Conservation (phyloP, 2,329 filamentous ascomycete species). For the Calonectria fujianensis region DNA sequence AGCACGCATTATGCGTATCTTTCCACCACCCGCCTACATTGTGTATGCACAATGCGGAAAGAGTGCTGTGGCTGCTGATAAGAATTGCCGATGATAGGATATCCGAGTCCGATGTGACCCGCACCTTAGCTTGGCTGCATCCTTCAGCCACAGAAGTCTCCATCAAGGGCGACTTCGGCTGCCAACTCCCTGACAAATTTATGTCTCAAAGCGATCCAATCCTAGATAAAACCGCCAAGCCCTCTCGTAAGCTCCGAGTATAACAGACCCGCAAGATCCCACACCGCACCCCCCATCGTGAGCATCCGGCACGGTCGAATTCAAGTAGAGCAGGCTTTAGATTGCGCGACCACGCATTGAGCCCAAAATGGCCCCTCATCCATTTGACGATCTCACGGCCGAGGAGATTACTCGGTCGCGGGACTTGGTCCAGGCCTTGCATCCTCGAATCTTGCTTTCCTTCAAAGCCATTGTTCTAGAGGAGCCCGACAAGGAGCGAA, state of each 20-base stretch:
- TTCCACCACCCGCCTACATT: background rate
- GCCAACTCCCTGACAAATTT: background rate
- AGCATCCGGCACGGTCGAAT: background rate
- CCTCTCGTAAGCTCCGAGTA: background rate
- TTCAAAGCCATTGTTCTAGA: slow-evolving; percentile 40
- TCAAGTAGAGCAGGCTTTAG: background rate
- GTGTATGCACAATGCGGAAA: slow-evolving; percentile 3
- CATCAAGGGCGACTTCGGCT: background rate
- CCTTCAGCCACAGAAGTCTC: slow-evolving; percentile 3
- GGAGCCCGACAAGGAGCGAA: slow-evolving; percentile 35
- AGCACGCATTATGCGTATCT: background rate
- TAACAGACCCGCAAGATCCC: background rate
- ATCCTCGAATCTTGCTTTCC: slow-evolving; percentile 35
- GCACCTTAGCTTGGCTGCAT: slow-evolving; percentile 1
- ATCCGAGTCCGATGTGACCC: slow-evolving; percentile 7
- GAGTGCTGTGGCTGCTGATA: slow-evolving; percentile 15
- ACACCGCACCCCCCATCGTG: too few relatives aligned
- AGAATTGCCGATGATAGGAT: background rate
- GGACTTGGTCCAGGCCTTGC: slow-evolving; percentile 25
- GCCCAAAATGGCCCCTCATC: slow-evolving; percentile 32
- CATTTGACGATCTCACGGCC: slow-evolving; percentile 38
- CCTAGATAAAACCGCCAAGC: background rate
- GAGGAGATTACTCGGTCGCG: slow-evolving; percentile 35
- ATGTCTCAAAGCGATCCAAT: background rate
- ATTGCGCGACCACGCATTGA: background rate